These are phyloP conservation scores for Starmerella roubikii DNA, from an alignment of 805 yeast genomes.

Conservation along the genomic window DNA sequence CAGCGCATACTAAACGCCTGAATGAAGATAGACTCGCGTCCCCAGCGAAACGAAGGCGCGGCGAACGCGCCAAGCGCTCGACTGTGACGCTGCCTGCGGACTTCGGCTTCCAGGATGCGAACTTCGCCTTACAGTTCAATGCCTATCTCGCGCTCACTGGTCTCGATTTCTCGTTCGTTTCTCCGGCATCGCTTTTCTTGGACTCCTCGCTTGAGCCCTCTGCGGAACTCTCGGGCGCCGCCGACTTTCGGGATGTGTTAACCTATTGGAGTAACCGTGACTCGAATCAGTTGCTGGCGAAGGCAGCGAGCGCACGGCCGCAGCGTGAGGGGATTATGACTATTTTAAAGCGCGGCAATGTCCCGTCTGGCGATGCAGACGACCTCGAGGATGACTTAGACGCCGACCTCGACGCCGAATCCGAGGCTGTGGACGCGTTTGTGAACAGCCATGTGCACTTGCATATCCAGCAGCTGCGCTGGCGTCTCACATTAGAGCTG, in stretches of 20 bases:
- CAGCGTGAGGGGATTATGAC: constrained; percentile 12
- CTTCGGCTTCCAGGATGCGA: constrained; percentile 13
- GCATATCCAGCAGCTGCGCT: constrained; percentile 14
- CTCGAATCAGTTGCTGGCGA: constrained; percentile 7
- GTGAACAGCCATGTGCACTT: not conserved
- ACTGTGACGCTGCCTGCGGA: constrained; percentile 16
- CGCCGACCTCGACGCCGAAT: constrained; percentile 1
- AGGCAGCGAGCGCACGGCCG: constrained; percentile 10
- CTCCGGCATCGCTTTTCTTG: constrained; percentile 10
- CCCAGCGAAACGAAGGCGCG: constrained; percentile 9
- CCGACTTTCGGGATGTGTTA: constrained; percentile 11
- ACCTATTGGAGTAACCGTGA: constrained; percentile 12
- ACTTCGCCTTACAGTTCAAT: constrained; percentile 12
- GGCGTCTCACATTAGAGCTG: constrained; percentile 4
- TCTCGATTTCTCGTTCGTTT: not conserved
- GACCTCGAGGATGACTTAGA: not conserved
- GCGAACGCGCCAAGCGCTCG: constrained; percentile 12
- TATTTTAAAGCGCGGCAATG: constrained; percentile 5
- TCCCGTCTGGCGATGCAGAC: not conserved
- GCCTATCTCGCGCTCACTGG: constrained; percentile 6
- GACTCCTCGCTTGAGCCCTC: not conserved
- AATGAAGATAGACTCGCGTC: not conserved
- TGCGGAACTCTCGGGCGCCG: constrained; percentile 1
- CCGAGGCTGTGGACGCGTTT: not conserved
- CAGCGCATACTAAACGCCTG: too few relatives aligned